Evolutionary conservation across 768 basidiomycete species (phyloP).

Genomic region (Psilocybe cubensis): DNA sequence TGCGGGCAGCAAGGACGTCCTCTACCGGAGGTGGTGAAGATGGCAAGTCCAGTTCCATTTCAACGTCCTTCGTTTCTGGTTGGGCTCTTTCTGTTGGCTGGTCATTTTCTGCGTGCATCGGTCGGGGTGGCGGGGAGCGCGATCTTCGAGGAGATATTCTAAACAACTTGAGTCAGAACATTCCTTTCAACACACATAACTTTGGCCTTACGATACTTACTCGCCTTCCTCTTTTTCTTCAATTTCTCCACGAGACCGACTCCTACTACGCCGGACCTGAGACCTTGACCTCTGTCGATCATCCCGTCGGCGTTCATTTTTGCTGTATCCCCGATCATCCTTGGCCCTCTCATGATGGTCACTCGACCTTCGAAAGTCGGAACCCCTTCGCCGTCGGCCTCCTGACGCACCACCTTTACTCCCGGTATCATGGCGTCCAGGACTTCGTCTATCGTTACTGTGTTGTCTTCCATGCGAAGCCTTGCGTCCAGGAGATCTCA

Average conservation of each 20-base stretch:
- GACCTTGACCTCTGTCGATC: conserved; percentile 23
- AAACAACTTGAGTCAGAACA: conserved; percentile 8
- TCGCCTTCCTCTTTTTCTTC: conserved; percentile 91
- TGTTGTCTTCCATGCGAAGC: conserved; percentile 32
- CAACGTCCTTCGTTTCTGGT: conserved; percentile 37
- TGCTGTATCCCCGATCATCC: conserved; percentile 13
- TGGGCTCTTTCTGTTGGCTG: conserved; percentile 14
- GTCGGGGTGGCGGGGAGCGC: conserved; percentile 21
- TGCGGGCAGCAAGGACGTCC: conserved; percentile 66
- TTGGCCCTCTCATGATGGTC: conserved; percentile 12
- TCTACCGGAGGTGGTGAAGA: conserved; percentile 61
- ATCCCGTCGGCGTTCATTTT: conserved; percentile 13
- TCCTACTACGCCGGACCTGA: conserved; percentile 25
- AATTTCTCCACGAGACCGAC: conserved; percentile 30
- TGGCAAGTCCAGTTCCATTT: conserved; percentile 61
- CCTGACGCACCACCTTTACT: conserved; percentile 16
- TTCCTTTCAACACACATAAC: conserved; percentile 1
- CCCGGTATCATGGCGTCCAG: conserved; percentile 14
- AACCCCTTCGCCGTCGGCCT: conserved; percentile 18
- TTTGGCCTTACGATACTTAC: conserved; percentile 63
- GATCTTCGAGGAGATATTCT: conserved; percentile 70
- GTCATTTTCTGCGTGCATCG: conserved; percentile 5
- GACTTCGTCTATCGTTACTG: conserved; percentile 26
- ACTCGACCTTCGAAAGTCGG: conserved; percentile 17
- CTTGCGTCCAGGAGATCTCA: conserved; percentile 43